phyloP scores from a whole-genome alignment of 1,284 basidiomycete species.

The Boletellus deceptivus region DNA sequence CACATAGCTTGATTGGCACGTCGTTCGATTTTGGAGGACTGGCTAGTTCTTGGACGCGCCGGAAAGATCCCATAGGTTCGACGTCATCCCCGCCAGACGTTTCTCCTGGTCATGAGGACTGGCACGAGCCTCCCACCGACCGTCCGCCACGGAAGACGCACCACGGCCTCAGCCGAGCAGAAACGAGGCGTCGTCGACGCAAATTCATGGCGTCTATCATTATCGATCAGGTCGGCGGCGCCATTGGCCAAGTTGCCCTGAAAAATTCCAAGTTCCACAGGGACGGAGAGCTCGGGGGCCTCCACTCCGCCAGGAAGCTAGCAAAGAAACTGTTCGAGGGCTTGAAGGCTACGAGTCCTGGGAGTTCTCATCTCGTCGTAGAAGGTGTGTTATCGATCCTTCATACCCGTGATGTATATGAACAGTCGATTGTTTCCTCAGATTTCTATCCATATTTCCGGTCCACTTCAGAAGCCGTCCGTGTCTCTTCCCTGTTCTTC shows the following conservation, averaged over 20 bases:
- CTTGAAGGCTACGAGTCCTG: slow-evolving; percentile 59
- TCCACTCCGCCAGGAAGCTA: slow-evolving; percentile 69
- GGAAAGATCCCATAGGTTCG: slow-evolving; percentile 23
- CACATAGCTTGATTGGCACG: slow-evolving; percentile 29
- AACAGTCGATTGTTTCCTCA: slow-evolving; percentile 22
- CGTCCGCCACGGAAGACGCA: slow-evolving; percentile 19
- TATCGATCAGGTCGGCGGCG: slow-evolving; percentile 68
- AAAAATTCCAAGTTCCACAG: slow-evolving; percentile 64
- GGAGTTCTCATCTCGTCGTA: slow-evolving; percentile 58
- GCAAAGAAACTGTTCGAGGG: slow-evolving; percentile 74
- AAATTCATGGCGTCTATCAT: slow-evolving; percentile 62
- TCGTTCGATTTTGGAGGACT: slow-evolving; percentile 32
- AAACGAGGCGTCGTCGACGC: slow-evolving; percentile 43
- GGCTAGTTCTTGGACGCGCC: slow-evolving; percentile 24
- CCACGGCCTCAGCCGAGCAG: slow-evolving; percentile 25
- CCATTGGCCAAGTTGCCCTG: slow-evolving; percentile 68
- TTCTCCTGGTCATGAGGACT: slow-evolving; percentile 7
- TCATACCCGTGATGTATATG: not conserved
- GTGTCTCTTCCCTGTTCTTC: slow-evolving; percentile 23
- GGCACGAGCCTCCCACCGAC: slow-evolving; percentile 20
- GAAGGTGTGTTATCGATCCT: slow-evolving; percentile 46
- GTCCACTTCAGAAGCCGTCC: slow-evolving; percentile 66
- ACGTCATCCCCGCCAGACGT: slow-evolving; percentile 5
- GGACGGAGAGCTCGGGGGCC: slow-evolving; percentile 51
- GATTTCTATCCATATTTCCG: slow-evolving; percentile 81